phyloP scores from a whole-genome alignment of 208 protist genomes.

The Trypanosoma grayi region DNA sequence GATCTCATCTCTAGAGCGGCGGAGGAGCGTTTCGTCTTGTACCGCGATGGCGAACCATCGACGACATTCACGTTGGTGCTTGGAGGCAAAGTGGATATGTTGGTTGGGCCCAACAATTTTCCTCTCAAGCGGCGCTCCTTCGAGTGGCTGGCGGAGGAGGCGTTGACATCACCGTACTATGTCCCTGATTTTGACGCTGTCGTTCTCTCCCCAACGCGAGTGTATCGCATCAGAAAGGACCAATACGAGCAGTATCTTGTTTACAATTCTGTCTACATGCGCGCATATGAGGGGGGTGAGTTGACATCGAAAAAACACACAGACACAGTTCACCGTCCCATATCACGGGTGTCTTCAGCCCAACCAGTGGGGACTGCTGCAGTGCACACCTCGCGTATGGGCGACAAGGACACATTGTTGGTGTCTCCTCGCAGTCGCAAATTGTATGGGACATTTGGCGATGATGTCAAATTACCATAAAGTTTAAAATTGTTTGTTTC shows the following conservation, averaged over 20 bases:
- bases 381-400: neutral
- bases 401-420: constrained; percentile 6
- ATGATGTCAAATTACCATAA: neutral
- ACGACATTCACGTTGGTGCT: constrained; percentile 70
- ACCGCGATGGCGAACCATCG: constrained; percentile 49
- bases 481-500: neutral
- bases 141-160: constrained; percentile 69
- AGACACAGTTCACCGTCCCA: neutral
- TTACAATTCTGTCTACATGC: constrained; percentile 34
- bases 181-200: constrained; percentile 77
- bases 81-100: constrained; percentile 64
- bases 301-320: neutral
- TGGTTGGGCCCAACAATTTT: constrained; percentile 62
- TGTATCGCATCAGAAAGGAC: constrained; percentile 57
- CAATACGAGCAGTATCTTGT: constrained; percentile 63
- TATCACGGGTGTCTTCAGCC: neutral
- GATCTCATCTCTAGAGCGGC: constrained; percentile 36
- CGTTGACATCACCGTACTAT: constrained; percentile 59
- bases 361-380: neutral
- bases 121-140: constrained; percentile 54
- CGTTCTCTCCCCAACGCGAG: constrained; percentile 55
- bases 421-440: neutral
- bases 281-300: neutral
- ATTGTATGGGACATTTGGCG: constrained; percentile 17
- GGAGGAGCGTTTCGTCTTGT: constrained; percentile 62